Percentiles rank a stretch among this genome's conserved stretches.
Evolutionary conservation across 805 yeast species (phyloP).

Genomic region (Cyberlindnera galapagoensis): DNA sequence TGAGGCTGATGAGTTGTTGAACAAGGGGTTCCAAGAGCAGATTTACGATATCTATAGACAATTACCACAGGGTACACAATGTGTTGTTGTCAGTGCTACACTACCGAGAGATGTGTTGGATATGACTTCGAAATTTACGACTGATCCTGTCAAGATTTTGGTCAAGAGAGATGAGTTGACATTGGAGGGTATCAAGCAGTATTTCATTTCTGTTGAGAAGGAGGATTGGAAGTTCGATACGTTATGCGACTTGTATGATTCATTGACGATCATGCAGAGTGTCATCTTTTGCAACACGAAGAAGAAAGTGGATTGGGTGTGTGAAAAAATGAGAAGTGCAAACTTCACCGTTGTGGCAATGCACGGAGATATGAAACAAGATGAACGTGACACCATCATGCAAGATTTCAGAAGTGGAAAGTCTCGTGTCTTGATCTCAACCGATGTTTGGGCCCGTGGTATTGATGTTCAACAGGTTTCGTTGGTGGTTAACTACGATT

Average conservation of each 20-base stretch:
- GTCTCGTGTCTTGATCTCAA: conserved; percentile 89
- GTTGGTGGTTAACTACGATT: conserved; percentile 88
- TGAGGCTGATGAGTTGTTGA: conserved; percentile 93
- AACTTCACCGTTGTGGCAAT: conserved; percentile 92
- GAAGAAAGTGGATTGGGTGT: conserved; percentile 87
- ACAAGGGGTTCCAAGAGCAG: conserved; percentile 93
- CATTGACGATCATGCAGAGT: conserved; percentile 92
- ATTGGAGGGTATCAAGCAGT: conserved; percentile 91
- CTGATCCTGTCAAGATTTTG: conserved; percentile 87
- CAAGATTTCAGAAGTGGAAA: conserved; percentile 91
- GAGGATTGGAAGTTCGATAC: conserved; percentile 95
- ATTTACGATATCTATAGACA: conserved; percentile 85
- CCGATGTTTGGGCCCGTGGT: conserved; percentile 98
- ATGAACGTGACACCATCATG: conserved; percentile 92
- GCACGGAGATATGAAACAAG: conserved; percentile 97
- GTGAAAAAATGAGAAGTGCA: conserved; percentile 68
- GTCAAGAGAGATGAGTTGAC: conserved; percentile 94
- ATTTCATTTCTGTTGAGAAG: conserved; percentile 81
- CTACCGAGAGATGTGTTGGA: conserved; percentile 87
- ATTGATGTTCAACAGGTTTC: conserved; percentile 98
- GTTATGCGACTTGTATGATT: conserved; percentile 89
- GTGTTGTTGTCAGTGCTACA: conserved; percentile 92
- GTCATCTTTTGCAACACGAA: conserved; percentile 98
- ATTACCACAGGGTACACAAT: conserved; percentile 82
- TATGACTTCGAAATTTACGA: conserved; percentile 86